phyloP scores from a whole-genome alignment of 192 early-diverging fungal genomes.

The Funneliformis geosporum region DNA sequence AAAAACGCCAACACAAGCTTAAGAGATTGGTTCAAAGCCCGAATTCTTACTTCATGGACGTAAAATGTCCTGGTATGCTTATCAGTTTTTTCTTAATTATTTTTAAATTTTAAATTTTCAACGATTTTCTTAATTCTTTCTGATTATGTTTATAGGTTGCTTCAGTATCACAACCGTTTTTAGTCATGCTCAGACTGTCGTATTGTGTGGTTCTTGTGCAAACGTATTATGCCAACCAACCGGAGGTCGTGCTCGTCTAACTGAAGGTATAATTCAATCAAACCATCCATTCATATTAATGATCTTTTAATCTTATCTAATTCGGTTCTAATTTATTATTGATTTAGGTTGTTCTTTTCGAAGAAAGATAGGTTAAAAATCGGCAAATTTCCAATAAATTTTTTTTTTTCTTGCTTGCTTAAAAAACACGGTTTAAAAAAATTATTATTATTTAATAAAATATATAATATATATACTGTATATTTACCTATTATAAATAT shows the following conservation, averaged over 20 bases:
- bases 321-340: neutral
- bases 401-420: too few relatives aligned
- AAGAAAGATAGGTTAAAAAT: slow-evolving; percentile 74
- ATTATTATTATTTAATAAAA: too few relatives aligned
- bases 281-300: neutral
- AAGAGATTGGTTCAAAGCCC: slow-evolving; percentile 96
- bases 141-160: slow-evolving; percentile 62
- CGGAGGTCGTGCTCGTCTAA: slow-evolving; percentile 96
- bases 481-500: too few relatives aligned
- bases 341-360: slow-evolving; percentile 72
- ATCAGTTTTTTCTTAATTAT: neutral
- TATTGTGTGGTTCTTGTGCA: slow-evolving; percentile 92
- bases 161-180: slow-evolving; percentile 98
- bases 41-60: slow-evolving; percentile 99
- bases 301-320: neutral
- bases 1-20: slow-evolving; percentile 90
- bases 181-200: slow-evolving; percentile 98
- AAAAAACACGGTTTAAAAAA: too few relatives aligned
- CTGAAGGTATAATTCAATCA: slow-evolving; percentile 66
- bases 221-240: slow-evolving; percentile 99
- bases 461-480: too few relatives aligned
- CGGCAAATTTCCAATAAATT: too few relatives aligned
- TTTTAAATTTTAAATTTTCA: slow-evolving; percentile 1
- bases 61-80: slow-evolving; percentile 80
- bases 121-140: neutral